A percentile compares a stretch with the other conserved stretches of the same genome.
phyloP scores from a whole-genome alignment of 2,329 filamentous ascomycete genomes.

The Macrophomina phaseolina region DNA sequence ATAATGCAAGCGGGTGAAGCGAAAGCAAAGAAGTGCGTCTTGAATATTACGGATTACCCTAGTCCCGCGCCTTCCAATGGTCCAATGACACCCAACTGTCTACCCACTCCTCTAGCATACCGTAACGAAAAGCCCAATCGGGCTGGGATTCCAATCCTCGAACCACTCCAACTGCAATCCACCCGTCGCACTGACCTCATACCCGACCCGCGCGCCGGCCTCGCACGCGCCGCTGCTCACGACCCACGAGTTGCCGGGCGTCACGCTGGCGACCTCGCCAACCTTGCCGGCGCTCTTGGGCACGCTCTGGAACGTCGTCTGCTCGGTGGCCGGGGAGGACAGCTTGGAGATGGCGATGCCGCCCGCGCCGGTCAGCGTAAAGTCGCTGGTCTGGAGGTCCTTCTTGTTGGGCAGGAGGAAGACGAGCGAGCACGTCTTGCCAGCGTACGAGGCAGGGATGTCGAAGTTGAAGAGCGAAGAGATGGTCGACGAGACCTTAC shows the following conservation, averaged over 20 bases:
- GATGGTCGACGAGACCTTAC: conserved; percentile 40
- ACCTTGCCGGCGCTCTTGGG: conserved; percentile 41
- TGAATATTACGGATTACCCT: neutral
- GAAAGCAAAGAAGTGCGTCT: neutral
- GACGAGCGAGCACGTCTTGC: conserved; percentile 62
- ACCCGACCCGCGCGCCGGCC: conserved; percentile 58
- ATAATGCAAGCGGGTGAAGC: neutral
- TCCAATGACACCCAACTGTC: no score
- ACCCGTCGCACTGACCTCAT: conserved; percentile 58
- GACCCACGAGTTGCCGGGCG: conserved; percentile 61
- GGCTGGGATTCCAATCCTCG: conserved; percentile 65
- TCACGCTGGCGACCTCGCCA: conserved; percentile 46
- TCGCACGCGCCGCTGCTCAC: conserved; percentile 62
- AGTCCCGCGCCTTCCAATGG: neutral
- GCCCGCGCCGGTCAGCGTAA: conserved; percentile 51
- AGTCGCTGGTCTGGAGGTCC: conserved; percentile 65
- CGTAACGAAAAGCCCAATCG: conserved; percentile 44
- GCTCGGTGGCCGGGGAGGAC: conserved; percentile 49
- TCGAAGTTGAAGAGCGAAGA: conserved; percentile 56
- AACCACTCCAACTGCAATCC: conserved; percentile 64
- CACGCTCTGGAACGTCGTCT: conserved; percentile 61
- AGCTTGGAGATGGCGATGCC: conserved; percentile 60
- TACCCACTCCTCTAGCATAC: neutral
- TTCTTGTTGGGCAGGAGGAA: conserved; percentile 67
- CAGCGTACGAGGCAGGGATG: conserved; percentile 40